These are phyloP conservation scores for Globisporangium paroecandrum DNA, from an alignment of 352 stramenopile species.

Conservation along the genomic window DNA sequence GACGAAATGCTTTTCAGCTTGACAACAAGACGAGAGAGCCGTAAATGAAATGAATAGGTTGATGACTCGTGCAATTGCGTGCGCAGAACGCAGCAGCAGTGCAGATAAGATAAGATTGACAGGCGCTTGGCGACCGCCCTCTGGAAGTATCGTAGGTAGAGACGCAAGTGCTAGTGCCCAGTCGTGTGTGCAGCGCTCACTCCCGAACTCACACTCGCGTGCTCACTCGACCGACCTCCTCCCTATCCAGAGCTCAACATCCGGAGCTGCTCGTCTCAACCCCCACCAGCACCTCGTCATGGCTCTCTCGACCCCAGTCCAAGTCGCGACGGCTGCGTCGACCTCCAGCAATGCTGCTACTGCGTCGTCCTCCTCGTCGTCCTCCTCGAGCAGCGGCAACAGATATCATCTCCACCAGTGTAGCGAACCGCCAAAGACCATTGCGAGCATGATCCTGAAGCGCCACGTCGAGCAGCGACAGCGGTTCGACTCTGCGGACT, in stretches of 20 bases:
- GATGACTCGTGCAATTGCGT: neutral
- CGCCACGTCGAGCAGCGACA: constrained; percentile 50
- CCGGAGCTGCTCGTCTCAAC: neutral
- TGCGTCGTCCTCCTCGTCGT: neutral
- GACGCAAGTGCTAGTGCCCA: neutral
- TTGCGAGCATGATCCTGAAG: constrained; percentile 48
- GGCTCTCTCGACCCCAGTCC: constrained; percentile 1
- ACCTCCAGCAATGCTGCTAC: neutral
- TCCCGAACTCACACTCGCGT: constrained; percentile 11
- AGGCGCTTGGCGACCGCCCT: neutral
- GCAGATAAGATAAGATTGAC: neutral
- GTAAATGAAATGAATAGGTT: neutral
- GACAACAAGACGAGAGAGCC: neutral
- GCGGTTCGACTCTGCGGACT: constrained; percentile 76
- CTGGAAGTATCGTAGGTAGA: neutral
- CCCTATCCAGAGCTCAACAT: neutral
- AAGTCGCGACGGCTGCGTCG: constrained; percentile 6
- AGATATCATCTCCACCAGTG: neutral
- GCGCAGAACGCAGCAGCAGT: neutral
- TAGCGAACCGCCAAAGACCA: constrained; percentile 17
- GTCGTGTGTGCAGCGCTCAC: neutral
- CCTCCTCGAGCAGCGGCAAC: neutral
- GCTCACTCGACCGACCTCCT: neutral
- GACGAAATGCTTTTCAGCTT: neutral
- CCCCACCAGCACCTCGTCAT: constrained; percentile 2